These are phyloP conservation scores for Aquanectria penicillioides DNA, from an alignment of 2,329 filamentous ascomycete genomes.

Conservation along the genomic window DNA sequence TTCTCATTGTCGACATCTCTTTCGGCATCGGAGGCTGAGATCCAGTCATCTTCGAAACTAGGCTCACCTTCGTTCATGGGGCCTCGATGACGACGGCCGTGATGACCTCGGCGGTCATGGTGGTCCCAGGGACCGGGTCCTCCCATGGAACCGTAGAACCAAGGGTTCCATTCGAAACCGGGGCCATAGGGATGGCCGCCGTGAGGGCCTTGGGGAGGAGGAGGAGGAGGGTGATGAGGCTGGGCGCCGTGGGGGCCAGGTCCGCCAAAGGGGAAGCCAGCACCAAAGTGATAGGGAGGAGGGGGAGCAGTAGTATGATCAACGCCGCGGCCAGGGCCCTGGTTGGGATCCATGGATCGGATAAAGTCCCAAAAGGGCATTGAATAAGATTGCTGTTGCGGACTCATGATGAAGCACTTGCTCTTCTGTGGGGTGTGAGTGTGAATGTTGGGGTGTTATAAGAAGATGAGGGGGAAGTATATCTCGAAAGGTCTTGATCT, in stretches of 20 bases:
- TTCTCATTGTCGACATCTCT: conserved; percentile 43
- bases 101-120: conserved; percentile 29
- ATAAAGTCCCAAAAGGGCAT: conserved; percentile 49
- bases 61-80: conserved; percentile 36
- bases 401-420: conserved; percentile 37
- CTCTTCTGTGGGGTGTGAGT: conserved; percentile 11
- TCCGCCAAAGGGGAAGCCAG: conserved; percentile 48
- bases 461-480: background rate
- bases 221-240: conserved; percentile 3
- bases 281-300: conserved; percentile 38
- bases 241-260: conserved; percentile 23
- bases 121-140: conserved; percentile 38
- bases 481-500: conserved; percentile 17
- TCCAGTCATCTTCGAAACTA: conserved; percentile 24
- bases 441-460: background rate
- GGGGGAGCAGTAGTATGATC: conserved; percentile 47
- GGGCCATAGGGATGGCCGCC: conserved; percentile 31
- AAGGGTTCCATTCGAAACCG: conserved; percentile 39
- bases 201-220: conserved; percentile 26
- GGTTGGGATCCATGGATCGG: conserved; percentile 46
- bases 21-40: conserved; percentile 34
- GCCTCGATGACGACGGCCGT: conserved; percentile 35
- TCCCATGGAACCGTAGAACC: conserved; percentile 37
- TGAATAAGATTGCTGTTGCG: conserved; percentile 35
- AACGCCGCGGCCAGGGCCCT: conserved; percentile 48